Evolutionary conservation across 108 stramenopile species (phyloP), one percentile per base, ranked within the genome.

Genomic region (Fragilaria radians): DNA sequence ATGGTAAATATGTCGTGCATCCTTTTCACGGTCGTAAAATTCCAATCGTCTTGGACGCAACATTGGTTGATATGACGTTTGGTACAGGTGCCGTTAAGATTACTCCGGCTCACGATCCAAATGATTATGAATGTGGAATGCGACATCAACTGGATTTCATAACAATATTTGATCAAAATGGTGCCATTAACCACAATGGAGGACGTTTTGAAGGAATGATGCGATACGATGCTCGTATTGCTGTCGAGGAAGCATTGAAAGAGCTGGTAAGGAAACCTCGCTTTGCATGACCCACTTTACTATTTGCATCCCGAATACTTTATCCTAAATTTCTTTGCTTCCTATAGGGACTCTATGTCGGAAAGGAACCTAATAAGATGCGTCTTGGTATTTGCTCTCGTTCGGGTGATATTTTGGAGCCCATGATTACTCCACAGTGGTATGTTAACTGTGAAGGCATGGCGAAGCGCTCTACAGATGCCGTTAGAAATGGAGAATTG

Each of bases 1-100:
- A 98, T 68, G 99, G 97, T 48, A 97, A 96, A 68, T 66, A 59
- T 56, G 78, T 98, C 46, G 61, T 93, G 57, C 99, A 99, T 71
- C 99, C 99, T 32, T 99, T 99, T 76, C 91, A 87, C 70, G 85
- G 82, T 51, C 83, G 96, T 22, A 81, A 77, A 47, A 91, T 99
- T 54, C 96, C 96, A 11, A 95, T 99, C 61, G 68, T 99, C 52
- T 66, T 67, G n/a, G 99, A 99, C 77, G 70, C 63, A 22, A 81
- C 71, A 25, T 84, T 98, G 21, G 99, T 99, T 2, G 97, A 99
- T 69, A 99, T 99, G 99, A 59, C 68, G 25, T 97, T 97, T 70
- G 99, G 99, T 62, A 99, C 99, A 0, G 99, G 97, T 49, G 97
- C 96, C 45, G 99, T 99, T 32, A 99, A 99, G 79, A 93, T 99